Percentiles rank a stretch among this genome's conserved stretches.
Conservation (phyloP, 2,329 filamentous ascomycete genomes). For the Calonectria fujianensis region DNA sequence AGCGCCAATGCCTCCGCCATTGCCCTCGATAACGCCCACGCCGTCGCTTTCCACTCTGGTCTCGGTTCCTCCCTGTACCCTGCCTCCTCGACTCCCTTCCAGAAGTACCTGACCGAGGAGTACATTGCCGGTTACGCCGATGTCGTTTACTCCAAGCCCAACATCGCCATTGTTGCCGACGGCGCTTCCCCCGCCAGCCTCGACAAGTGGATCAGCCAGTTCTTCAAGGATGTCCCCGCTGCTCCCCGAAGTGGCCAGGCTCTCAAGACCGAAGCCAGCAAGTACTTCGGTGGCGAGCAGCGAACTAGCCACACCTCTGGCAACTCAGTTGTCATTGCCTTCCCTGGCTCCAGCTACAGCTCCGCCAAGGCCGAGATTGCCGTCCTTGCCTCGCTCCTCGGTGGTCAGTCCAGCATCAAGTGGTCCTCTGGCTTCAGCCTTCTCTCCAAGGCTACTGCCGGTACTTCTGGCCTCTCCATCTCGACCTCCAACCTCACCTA, state of each 20-base stretch:
- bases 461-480: constrained; percentile 79
- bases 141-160: constrained; percentile 89
- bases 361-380: constrained; percentile 92
- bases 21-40: constrained; percentile 90
- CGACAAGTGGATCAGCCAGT: constrained; percentile 92
- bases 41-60: constrained; percentile 92
- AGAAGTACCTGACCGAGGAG: constrained; percentile 87
- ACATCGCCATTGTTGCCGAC: constrained; percentile 93
- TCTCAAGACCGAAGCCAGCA: constrained; percentile 79
- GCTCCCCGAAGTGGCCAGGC: constrained; percentile 70
- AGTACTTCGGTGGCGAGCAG: constrained; percentile 97
- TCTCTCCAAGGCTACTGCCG: constrained; percentile 85
- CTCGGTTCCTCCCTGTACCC: constrained; percentile 88
- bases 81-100: constrained; percentile 80
- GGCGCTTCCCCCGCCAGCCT: constrained; percentile 86
- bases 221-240: constrained; percentile 85
- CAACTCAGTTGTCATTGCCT: constrained; percentile 91
- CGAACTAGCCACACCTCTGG: constrained; percentile 85
- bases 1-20: constrained; percentile 78
- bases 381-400: constrained; percentile 91
- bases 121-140: constrained; percentile 85
- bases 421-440: constrained; percentile 96
- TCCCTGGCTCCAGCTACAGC: constrained; percentile 89
- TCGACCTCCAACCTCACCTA: constrained; percentile 88
- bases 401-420: constrained; percentile 93